These are phyloP conservation scores for Ophiostoma piceae DNA, from an alignment of 2,329 filamentous ascomycete genomes.

Conservation along the genomic window DNA sequence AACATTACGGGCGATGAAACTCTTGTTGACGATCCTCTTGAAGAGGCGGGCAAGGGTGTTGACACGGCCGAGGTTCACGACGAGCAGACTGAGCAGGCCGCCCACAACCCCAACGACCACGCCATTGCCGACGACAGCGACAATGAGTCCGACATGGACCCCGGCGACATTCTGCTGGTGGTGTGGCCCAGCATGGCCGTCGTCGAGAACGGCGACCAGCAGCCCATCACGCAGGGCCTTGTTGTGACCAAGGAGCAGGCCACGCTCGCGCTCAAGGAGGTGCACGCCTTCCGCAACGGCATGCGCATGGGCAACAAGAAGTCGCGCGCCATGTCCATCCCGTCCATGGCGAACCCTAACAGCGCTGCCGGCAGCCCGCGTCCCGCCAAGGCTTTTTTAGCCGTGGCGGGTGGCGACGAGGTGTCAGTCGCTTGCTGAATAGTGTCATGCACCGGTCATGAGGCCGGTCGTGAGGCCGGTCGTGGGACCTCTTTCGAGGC, in stretches of 20 bases:
- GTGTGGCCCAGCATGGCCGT: slow-evolving; percentile 36
- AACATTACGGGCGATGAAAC: background rate
- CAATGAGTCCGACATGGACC: slow-evolving; percentile 30
- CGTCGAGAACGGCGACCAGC: slow-evolving; percentile 34
- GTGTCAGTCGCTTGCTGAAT: slow-evolving; percentile 20
- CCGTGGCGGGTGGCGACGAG: slow-evolving; percentile 19
- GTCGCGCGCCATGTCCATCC: slow-evolving; percentile 26
- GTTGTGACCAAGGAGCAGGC: slow-evolving; percentile 37
- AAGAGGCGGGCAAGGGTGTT: background rate
- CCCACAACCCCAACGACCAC: slow-evolving; percentile 11
- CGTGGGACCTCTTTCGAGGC: background rate
- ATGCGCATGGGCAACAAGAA: slow-evolving; percentile 18
- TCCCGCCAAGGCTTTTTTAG: slow-evolving; percentile 24
- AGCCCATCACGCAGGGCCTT: slow-evolving; percentile 35
- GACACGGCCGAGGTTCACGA: background rate
- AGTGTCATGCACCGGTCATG: slow-evolving; percentile 3
- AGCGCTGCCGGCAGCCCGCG: slow-evolving; percentile 19
- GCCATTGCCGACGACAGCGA: slow-evolving; percentile 17
- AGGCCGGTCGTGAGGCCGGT: background rate
- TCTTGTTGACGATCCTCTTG: background rate
- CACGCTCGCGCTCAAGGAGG: slow-evolving; percentile 20
- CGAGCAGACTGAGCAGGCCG: background rate
- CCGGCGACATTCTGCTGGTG: slow-evolving; percentile 34
- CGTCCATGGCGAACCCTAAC: slow-evolving; percentile 7
- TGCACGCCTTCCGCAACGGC: slow-evolving; percentile 17